Percentiles rank a stretch among this genome's conserved stretches.
These are phyloP conservation scores for Hemileia vastatrix DNA, from an alignment of 1,284 basidiomycete species.

Conservation along the genomic window DNA sequence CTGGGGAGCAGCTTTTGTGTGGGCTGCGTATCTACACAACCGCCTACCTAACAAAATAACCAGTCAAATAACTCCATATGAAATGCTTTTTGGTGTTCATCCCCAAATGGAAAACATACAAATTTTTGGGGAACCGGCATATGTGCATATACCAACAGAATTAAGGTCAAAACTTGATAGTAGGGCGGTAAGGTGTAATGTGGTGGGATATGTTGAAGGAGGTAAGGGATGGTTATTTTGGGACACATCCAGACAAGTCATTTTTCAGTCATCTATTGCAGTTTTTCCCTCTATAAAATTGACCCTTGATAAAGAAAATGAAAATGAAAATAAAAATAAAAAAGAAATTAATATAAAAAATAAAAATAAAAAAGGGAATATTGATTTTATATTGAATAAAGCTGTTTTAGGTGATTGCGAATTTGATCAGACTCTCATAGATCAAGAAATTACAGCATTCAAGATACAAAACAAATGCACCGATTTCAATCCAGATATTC, in stretches of 20 bases:
- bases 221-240: background rate
- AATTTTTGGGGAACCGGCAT: background rate
- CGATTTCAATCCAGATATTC: too few relatives aligned
- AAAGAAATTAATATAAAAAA: too few relatives aligned
- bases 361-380: too few relatives aligned
- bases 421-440: too few relatives aligned
- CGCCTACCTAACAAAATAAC: background rate
- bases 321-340: too few relatives aligned
- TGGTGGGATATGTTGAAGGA: background rate
- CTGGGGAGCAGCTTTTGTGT: background rate
- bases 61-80: background rate
- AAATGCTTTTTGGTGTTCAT: background rate
- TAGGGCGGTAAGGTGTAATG: background rate
- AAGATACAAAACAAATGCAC: too few relatives aligned
- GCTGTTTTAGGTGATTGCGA: too few relatives aligned
- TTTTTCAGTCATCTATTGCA: background rate
- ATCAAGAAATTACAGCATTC: too few relatives aligned
- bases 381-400: too few relatives aligned
- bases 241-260: background rate
- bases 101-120: background rate
- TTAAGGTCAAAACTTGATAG: background rate
- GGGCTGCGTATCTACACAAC: background rate
- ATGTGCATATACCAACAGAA: background rate
- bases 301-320: too few relatives aligned
- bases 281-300: too few relatives aligned